Evolutionary conservation across 805 yeast species (phyloP).

Genomic region (Zygosaccharomyces pseudorouxii): DNA sequence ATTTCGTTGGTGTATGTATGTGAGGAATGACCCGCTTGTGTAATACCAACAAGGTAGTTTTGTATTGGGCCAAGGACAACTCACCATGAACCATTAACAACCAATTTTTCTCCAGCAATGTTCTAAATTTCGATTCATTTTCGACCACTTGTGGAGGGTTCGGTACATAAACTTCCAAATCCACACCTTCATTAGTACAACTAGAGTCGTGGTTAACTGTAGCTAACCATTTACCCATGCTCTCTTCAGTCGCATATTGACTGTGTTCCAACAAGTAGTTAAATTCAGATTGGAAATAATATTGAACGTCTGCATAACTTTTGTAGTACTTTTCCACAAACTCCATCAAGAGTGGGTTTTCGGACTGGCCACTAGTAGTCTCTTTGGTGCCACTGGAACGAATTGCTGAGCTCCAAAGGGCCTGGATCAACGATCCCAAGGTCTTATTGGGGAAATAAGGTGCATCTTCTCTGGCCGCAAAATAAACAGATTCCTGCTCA

Average conservation of each 20-base stretch:
- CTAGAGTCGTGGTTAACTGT: constrained; percentile 36
- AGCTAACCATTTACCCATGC: constrained; percentile 39
- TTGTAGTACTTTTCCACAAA: constrained; percentile 52
- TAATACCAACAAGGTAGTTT: constrained; percentile 59
- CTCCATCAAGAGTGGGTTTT: constrained; percentile 48
- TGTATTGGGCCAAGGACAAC: constrained; percentile 53
- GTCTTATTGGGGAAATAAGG: constrained; percentile 59
- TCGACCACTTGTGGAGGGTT: constrained; percentile 46
- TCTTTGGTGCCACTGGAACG: constrained; percentile 33
- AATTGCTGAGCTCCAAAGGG: constrained; percentile 36
- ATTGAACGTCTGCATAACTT: constrained; percentile 73
- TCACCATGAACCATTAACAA: constrained; percentile 49
- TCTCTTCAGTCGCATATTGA: constrained; percentile 12
- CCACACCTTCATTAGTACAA: constrained; percentile 34
- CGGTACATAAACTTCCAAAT: constrained; percentile 37
- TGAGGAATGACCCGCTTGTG: constrained; percentile 84
- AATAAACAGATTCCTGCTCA: constrained; percentile 50
- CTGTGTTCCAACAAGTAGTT: constrained; percentile 25
- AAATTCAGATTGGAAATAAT: constrained; percentile 57
- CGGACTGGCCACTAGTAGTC: constrained; percentile 40
- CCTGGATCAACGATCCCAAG: constrained; percentile 41
- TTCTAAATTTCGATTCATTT: constrained; percentile 46
- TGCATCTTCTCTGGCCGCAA: constrained; percentile 48
- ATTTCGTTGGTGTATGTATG: constrained; percentile 68
- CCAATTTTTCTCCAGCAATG: constrained; percentile 69